Percentiles rank a stretch among this genome's conserved stretches.
Evolutionary conservation across 2,329 filamentous ascomycete species (phyloP).

Genomic region (Penicillium sp.): DNA sequence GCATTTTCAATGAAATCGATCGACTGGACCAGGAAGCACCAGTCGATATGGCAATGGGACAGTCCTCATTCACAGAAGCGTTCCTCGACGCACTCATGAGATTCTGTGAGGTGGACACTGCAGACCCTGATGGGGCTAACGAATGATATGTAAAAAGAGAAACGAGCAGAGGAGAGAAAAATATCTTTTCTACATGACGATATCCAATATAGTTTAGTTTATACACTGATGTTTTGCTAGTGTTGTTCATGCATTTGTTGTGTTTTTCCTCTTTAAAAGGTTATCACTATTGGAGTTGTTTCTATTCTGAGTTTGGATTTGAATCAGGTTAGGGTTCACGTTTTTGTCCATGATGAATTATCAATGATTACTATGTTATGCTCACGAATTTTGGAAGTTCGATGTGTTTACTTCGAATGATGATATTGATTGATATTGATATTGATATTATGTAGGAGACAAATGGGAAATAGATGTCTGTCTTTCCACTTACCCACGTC

Average conservation of each 20-base stretch:
- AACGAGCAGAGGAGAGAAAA: not conserved
- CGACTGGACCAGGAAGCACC: constrained; percentile 79
- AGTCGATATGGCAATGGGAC: constrained; percentile 89
- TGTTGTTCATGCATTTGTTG: not conserved
- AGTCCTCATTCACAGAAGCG: constrained; percentile 83
- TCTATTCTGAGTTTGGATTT: not conserved
- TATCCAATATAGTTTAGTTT: not conserved
- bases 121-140: constrained; percentile 57
- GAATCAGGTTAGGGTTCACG: not conserved
- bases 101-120: constrained; percentile 80
- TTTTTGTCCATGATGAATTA: not conserved
- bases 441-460: not conserved
- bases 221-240: not conserved
- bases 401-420: not conserved
- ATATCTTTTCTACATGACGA: not conserved
- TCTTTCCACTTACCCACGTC: too few relatives aligned
- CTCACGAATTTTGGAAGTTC: not conserved
- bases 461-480: not conserved
- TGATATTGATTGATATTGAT: too few relatives aligned
- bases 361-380: not conserved
- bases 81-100: constrained; percentile 77
- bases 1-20: constrained; percentile 86
- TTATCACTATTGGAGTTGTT: not conserved
- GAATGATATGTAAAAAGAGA: not conserved
- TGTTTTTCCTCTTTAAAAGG: not conserved